These are phyloP conservation scores for Sodiomyces alkalinus DNA, from an alignment of 2,329 filamentous ascomycete genomes.

Conservation along the genomic window DNA sequence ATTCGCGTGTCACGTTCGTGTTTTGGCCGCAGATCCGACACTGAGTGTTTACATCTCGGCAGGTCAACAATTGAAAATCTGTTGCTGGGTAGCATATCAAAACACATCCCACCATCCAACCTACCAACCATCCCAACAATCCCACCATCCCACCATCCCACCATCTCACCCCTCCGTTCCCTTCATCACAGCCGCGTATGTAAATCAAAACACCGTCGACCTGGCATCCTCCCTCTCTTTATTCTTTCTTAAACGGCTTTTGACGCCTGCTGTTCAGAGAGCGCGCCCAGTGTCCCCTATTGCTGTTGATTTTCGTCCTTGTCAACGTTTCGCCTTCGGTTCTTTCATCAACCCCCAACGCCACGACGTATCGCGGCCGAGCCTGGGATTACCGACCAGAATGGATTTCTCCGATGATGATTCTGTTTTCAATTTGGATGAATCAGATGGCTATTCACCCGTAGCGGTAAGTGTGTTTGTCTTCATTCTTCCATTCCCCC, in stretches of 20 bases:
- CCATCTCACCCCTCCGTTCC: background rate
- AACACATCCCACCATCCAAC: too few relatives aligned
- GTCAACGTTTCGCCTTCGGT: conserved; percentile 1
- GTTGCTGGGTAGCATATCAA: too few relatives aligned
- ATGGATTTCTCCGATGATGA: conserved; percentile 50
- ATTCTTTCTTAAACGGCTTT: conserved; percentile 5
- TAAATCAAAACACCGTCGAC: too few relatives aligned
- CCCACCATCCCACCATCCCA: too few relatives aligned
- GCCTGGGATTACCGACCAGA: conserved; percentile 10
- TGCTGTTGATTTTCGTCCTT: background rate
- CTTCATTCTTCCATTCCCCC: conserved; percentile 2
- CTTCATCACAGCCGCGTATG: background rate
- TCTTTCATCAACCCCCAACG: background rate
- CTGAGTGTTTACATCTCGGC: too few relatives aligned
- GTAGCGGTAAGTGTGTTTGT: conserved; percentile 17
- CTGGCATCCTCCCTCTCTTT: background rate
- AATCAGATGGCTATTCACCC: conserved; percentile 26
- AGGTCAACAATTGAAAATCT: too few relatives aligned
- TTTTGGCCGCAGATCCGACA: too few relatives aligned
- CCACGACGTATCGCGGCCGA: conserved; percentile 3
- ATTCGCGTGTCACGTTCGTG: too few relatives aligned
- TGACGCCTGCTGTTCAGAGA: background rate
- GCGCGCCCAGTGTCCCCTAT: background rate
- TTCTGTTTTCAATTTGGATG: conserved; percentile 23
- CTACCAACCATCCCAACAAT: too few relatives aligned